Base-by-base conservation (phyloP, 2,329 filamentous ascomycete genomes). In the Sporothrix luriei region DNA sequence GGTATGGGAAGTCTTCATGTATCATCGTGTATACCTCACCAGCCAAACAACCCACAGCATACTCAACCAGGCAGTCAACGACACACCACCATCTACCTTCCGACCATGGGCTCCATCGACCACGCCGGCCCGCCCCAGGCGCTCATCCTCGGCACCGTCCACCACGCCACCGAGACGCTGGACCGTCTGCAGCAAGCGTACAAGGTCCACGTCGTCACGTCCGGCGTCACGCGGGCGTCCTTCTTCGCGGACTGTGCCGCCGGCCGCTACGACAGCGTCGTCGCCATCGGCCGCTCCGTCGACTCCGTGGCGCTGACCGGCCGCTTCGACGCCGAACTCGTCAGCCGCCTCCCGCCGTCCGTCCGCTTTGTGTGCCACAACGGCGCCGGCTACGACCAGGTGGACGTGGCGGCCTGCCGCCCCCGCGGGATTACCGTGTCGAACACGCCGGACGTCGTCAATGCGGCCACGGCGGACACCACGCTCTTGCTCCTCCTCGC, bases 401-500 rank as follows among this genome's bases (percentile, higher is more conserved):
- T 92, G 70, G 87, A 91, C 74, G 82, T 90, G 2, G 77, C 84
- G 66, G 87, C 88, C 29, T 91, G 89, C 79, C 87, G 84, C 38
- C 80, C 80, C 0, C 83, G 84, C 49, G 81, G 81, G 21, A 84
- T 92, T 64, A 82, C 81, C 6, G 86, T 92, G 26, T 90, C 89
- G 64, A 91, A 92, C 75, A 86, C 88, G 1, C 90, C 90, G 21
- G 86, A 84, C 0, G 87, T 87, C 0, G 88, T 90, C 19, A 86
- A 91, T 75, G 87, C 91, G 76, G 86, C 90, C 6, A 92, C 90
- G 0, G 90, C 90, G 38, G 90, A 92, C 76, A 84, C 85, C 7
- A 88, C 87, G 72, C 87, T 92, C 76, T 92, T 91, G 75, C 80
- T 92, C 1, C 88, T 92, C 68, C 80, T 93, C n/a, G 90, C 89